Base-by-base conservation (phyloP, 176 grass and related monocot genomes). In the Panicum miliaceum region DNA sequence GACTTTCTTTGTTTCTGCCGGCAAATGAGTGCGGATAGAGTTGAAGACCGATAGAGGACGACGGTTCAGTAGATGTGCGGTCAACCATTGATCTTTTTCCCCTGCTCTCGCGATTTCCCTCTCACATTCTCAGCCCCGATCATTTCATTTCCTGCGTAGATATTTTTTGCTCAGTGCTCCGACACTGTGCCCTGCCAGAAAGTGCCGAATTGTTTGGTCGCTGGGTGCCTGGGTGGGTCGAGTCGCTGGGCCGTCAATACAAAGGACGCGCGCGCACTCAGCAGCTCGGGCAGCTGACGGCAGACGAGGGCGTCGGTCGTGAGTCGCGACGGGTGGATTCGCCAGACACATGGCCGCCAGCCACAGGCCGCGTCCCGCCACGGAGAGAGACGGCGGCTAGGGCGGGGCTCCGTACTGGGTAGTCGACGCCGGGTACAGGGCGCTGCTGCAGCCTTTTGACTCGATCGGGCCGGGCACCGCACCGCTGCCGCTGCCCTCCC, bases 371-470 rank as follows among this genome's bases (percentile, higher is more conserved):
- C 60, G 73, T 12, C 47, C 19, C 27, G 38, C 12, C 65, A 27
- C 13, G 78, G 72, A 29, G 26, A 72, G 45, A 57, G 78, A 90
- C 54, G 70, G 13, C 43, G 42, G 19, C 13, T 10, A 27, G 2
- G 68, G 0, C 12, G 78, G 2, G 68, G 0, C 12, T 78, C 84
- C 73, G 88, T 90, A 86, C 83, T 18, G 10, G 63, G 4, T 37
- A 12, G 56, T 58, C 37, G 83, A 62, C 72, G 53, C 63, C 12
- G 54, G 63, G 78, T 64, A 51, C 25, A 64, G 34, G 22, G 35
- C 40, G 63, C 84, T 51, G 64, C 48, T 37, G 64, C 6, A 27
- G 12, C 22, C 73, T 83, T 83, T 90, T 86, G 84, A 90, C 84
- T 48, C 84, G 58, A 56, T 66, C 20, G 83, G 82, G 22, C 66